Evolutionary conservation across 345 rosid genomes (phyloP), one percentile per base, ranked within the genome.

Genomic region (Lumnitzera racemosa): DNA sequence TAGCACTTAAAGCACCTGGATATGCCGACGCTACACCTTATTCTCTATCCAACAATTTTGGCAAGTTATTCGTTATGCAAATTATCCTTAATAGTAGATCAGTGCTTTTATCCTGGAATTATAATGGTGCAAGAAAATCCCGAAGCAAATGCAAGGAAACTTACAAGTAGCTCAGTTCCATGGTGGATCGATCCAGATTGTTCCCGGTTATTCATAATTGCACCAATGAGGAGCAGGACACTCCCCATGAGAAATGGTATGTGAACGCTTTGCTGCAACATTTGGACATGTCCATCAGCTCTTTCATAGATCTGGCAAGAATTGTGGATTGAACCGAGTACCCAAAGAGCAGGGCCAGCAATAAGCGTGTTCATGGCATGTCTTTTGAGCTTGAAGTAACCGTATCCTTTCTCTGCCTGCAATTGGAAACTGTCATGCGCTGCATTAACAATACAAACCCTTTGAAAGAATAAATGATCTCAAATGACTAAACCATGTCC

Each of bases 301-400:
- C 90, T 75, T 76, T 88, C 95, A 36, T 90, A 94, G 63, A 83
- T 80, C 69, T 90, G 97, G 70, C 97, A 90, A 7, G 88, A 83
- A 82, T 90, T 92, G 67, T 78, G 91, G 66, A 92, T 72, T 7
- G 97, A 90, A 4, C 99, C 99, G 15, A 87, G 58, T 47, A 77
- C 55, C 99, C 96, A 87, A 11, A 92, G 66, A 51, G 72, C 76
- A 15, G 90, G 79, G 27, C 96, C 96, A 0, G 89, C 91, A 8
- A 83, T 55, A 49, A 90, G 83, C 95, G 87, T 69, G 68, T 79
- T 79, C 67, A 78, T 16, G 12, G 87, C 86, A 41, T 80, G 95
- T 67, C 61, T 81, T 64, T 82, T 94, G 56, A 67, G 55, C 72
- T 67, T 81, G 61, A 16, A 68, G 72, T 66, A 63, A 4, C 71